Conservation (phyloP, 2,329 filamentous ascomycete genomes). For the Falciphora oryzae region DNA sequence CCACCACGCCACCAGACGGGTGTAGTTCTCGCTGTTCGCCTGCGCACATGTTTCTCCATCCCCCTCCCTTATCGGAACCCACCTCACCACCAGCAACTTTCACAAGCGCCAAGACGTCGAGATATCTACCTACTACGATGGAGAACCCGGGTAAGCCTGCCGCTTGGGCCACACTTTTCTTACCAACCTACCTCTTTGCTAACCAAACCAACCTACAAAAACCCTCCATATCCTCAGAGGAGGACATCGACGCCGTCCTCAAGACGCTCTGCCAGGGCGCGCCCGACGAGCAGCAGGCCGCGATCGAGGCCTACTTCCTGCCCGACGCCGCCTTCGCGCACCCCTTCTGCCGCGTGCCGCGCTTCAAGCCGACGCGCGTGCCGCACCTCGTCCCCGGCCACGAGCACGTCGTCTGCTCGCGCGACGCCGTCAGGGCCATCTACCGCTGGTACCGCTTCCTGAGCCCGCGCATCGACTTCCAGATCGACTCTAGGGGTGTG, state of each 20-base stretch:
- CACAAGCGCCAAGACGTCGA: not conserved
- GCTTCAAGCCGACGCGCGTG: constrained; percentile 40
- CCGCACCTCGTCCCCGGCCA: constrained; percentile 36
- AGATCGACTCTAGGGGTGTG: constrained; percentile 53
- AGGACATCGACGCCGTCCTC: constrained; percentile 13
- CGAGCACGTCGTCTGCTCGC: constrained; percentile 49
- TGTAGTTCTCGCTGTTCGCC: too few relatives aligned
- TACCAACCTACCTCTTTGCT: too few relatives aligned
- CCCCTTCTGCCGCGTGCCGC: constrained; percentile 37
- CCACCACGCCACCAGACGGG: too few relatives aligned
- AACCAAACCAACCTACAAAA: not conserved
- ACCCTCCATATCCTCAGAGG: constrained; percentile 2
- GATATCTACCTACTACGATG: constrained; percentile 11
- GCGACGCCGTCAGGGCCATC: constrained; percentile 61
- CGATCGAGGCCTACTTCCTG: constrained; percentile 13
- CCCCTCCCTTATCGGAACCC: too few relatives aligned
- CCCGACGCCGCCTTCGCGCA: constrained; percentile 16
- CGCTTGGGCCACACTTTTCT: too few relatives aligned
- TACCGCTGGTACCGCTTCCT: constrained; percentile 84
- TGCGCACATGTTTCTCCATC: too few relatives aligned
- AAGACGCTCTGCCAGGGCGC: constrained; percentile 12
- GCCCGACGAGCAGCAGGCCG: constrained; percentile 12
- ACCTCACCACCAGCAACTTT: too few relatives aligned
- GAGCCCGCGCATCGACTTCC: constrained; percentile 64
- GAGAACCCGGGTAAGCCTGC: constrained; percentile 14